Percentiles rank a stretch among this genome's conserved stretches.
phyloP scores from a whole-genome alignment of 1,284 basidiomycete species.

The Trametes pubescens region DNA sequence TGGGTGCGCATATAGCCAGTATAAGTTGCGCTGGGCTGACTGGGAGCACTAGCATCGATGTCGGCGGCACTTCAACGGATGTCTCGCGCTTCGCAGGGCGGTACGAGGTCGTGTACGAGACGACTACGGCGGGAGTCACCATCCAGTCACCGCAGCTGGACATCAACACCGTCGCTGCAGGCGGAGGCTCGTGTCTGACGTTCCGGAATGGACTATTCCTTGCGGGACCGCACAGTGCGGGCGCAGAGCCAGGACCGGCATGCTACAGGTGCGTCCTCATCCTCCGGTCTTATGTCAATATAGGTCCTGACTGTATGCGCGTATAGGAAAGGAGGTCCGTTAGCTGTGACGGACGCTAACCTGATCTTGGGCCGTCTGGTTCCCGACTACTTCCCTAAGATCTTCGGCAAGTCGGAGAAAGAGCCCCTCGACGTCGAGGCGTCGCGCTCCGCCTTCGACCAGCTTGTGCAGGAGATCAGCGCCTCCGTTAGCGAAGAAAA shows the following conservation, averaged over 20 bases:
- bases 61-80: constrained; percentile 91
- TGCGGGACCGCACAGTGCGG: constrained; percentile 87
- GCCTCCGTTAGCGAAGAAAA: constrained; percentile 54
- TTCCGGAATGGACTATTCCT: constrained; percentile 85
- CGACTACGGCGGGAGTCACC: constrained; percentile 89
- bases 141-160: constrained; percentile 90
- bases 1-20: constrained; percentile 56
- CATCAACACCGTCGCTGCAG: constrained; percentile 90
- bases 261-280: constrained; percentile 70
- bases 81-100: constrained; percentile 88
- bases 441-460: constrained; percentile 69
- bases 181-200: constrained; percentile 84
- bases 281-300: too few relatives aligned
- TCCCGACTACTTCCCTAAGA: constrained; percentile 85
- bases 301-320: too few relatives aligned
- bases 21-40: neutral
- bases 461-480: constrained; percentile 75
- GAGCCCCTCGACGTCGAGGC: constrained; percentile 82
- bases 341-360: constrained; percentile 90
- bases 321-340: constrained; percentile 85
- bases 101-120: constrained; percentile 91
- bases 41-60: constrained; percentile 62
- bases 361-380: constrained; percentile 85
- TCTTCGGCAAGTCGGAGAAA: constrained; percentile 88
- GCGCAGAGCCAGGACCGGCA: constrained; percentile 85